Evolutionary conservation across 257 asterid genomes (phyloP), one percentile per base, ranked within the genome.

Genomic region (Lycium ferocissimum): DNA sequence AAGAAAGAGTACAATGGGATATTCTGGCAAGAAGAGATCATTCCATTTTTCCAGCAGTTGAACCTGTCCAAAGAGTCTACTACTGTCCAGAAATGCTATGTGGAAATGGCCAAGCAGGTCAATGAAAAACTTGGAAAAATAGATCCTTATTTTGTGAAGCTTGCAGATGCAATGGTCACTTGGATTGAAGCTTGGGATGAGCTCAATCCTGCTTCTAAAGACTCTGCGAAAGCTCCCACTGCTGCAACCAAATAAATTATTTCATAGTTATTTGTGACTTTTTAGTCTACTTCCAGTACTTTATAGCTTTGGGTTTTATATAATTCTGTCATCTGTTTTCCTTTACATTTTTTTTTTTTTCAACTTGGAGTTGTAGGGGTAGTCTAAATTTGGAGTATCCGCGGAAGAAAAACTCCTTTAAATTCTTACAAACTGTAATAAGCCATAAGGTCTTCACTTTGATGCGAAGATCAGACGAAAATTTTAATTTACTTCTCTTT

Each of bases 151-250:
- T 95, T 95, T 47, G 89, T 78, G 76, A 95, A 95, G 90, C 97
- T 94, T 84, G 91, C 96, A 0, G 98, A 93, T 80, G 97, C 95
- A 17, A 95, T 94, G 98, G 94, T 89, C 85, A 92, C 97, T 6
- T 95, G 98, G 98, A 92, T 94, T 65, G 94, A 95, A 82, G 98
- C 98, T 76, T 95, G 98, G 98, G 98, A 95, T 71, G 94, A 93
- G 54, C 95, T 94, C 85, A 95, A 94, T 66, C 96, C 95, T 6
- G 7, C 91, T 0, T 3, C 89, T 2, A 84, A 86, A 72, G 86
- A 83, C 73, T 4, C 86, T 4, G 89, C 75, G 22, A 76, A 79
- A 51, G 54, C 40, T 49, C 26, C 87, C 17, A 86, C 73, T 66
- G 90, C 81, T 18, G 26, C 85, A 22, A 62, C 89, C 59, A 87